These are phyloP conservation scores for Sporothrix brunneoviolacea DNA, from an alignment of 2,329 filamentous ascomycete species.

Conservation along the genomic window DNA sequence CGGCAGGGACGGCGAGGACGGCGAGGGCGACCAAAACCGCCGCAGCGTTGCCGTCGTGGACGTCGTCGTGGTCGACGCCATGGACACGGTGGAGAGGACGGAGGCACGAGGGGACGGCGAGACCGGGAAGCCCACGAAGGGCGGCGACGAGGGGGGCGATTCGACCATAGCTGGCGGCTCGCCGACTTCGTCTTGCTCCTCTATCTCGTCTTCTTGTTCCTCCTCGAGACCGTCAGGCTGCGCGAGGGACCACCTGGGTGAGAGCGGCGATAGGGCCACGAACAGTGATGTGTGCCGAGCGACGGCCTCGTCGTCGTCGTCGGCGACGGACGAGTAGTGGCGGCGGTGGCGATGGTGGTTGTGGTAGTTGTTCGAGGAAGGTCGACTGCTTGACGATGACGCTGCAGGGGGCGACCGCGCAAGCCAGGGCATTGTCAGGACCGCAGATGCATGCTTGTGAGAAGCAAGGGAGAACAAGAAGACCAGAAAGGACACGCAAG, in stretches of 20 bases:
- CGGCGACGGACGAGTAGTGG: constrained; percentile 8
- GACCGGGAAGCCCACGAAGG: neutral
- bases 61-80: neutral
- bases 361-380: no score
- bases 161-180: neutral
- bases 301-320: neutral
- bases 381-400: neutral
- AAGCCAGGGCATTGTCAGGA: constrained; percentile 7
- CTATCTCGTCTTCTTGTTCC: neutral
- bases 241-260: neutral
- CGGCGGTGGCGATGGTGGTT: constrained; percentile 5
- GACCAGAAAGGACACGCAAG: neutral
- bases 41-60: constrained; percentile 8
- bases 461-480: neutral
- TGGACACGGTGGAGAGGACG: constrained; percentile 7
- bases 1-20: neutral
- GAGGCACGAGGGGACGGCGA: neutral
- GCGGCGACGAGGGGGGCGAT: neutral
- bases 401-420: constrained; percentile 5
- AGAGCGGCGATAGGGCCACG: neutral
- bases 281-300: neutral
- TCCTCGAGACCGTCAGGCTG: neutral
- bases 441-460: constrained; percentile 2
- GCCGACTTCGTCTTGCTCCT: neutral
- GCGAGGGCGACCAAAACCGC: constrained; percentile 16